Conservation (phyloP, 768 basidiomycete genomes). For the Psilocybe azurescens region DNA sequence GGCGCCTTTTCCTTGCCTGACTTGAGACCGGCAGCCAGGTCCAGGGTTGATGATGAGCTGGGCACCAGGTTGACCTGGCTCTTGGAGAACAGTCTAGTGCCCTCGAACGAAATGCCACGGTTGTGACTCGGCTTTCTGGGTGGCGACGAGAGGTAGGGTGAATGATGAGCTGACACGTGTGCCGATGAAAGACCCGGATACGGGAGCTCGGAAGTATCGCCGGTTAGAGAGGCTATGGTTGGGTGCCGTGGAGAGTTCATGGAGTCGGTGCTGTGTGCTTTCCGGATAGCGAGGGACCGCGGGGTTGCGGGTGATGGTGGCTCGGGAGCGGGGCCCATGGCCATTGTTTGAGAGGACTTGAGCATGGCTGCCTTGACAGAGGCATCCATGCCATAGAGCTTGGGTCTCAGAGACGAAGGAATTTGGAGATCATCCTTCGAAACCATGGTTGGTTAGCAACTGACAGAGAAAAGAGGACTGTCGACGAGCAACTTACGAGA, state of each 20-base stretch:
- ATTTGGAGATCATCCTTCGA: conserved; percentile 88
- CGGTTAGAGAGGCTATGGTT: conserved; percentile 39
- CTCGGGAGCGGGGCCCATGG: conserved; percentile 41
- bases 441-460: conserved; percentile 12
- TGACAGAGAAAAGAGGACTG: conserved; percentile 1
- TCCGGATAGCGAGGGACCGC: conserved; percentile 56
- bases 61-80: conserved; percentile 51
- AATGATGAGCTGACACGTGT: conserved; percentile 46
- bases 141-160: conserved; percentile 42
- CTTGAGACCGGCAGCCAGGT: conserved; percentile 42
- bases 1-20: conserved; percentile 48
- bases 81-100: conserved; percentile 54
- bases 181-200: conserved; percentile 36
- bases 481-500: conserved; percentile 54
- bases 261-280: conserved; percentile 77
- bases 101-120: conserved; percentile 69
- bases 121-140: conserved; percentile 53
- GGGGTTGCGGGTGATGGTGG: conserved; percentile 50
- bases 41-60: conserved; percentile 46
- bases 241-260: conserved; percentile 58
- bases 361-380: conserved; percentile 93
- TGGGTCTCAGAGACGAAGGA: conserved; percentile 75
- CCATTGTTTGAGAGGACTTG: conserved; percentile 77
- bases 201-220: conserved; percentile 44
- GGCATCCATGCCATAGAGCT: conserved; percentile 80